Conservation (phyloP, 768 basidiomycete genomes). For the Tylopilus cervinicoccineus region DNA sequence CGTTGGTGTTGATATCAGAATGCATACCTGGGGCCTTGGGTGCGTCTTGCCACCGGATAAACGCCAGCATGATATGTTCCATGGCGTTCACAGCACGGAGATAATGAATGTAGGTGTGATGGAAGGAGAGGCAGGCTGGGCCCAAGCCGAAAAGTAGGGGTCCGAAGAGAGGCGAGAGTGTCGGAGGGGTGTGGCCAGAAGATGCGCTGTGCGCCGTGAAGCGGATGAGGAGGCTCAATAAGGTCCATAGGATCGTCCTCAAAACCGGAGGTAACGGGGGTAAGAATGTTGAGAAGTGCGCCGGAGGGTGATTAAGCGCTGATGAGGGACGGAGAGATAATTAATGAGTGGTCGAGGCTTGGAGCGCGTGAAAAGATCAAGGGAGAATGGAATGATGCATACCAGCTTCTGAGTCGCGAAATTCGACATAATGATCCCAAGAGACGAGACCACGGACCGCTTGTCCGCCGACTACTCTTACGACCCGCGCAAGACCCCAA, state of each 20-base stretch:
- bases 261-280: conserved; percentile 47
- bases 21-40: conserved; percentile 34
- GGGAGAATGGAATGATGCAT: conserved; percentile 30
- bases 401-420: conserved; percentile 83
- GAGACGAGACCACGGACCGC: conserved; percentile 81
- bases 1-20: conserved; percentile 29
- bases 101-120: conserved; percentile 62
- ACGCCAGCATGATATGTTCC: conserved; percentile 90
- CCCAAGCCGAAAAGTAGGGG: conserved; percentile 86
- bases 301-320: conserved; percentile 63
- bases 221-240: conserved; percentile 78
- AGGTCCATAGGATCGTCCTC: conserved; percentile 57
- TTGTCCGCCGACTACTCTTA: conserved; percentile 63
- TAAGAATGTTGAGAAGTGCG: conserved; percentile 71
- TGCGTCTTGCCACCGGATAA: conserved; percentile 78
- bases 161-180: conserved; percentile 85
- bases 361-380: conserved; percentile 22
- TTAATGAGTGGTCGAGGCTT: conserved; percentile 19
- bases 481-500: conserved; percentile 84
- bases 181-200: conserved; percentile 88
- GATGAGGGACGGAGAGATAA: conserved; percentile 12
- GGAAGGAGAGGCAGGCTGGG: conserved; percentile 46
- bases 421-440: conserved; percentile 81
- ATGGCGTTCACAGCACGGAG: conserved; percentile 81
- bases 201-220: conserved; percentile 79